phyloP scores from a whole-genome alignment of 108 stramenopile genomes.

The Craspedostauros australis region DNA sequence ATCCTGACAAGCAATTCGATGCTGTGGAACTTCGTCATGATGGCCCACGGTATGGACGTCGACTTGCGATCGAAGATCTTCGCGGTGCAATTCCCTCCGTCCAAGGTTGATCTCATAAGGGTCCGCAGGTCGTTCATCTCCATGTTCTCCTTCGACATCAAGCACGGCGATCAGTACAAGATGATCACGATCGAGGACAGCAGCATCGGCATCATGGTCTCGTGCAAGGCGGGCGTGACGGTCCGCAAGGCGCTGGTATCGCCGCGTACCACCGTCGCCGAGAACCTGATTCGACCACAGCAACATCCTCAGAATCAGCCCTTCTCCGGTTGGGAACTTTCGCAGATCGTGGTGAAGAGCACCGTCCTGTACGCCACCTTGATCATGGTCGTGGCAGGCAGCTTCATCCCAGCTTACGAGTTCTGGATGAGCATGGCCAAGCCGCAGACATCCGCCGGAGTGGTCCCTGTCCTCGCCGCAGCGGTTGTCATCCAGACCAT shows the following conservation, averaged over 20 bases:
- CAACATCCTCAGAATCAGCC: not conserved
- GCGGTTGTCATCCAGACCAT: too few relatives aligned
- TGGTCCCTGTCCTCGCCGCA: too few relatives aligned
- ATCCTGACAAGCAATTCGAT: not conserved
- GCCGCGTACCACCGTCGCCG: not conserved
- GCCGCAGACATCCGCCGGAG: too few relatives aligned
- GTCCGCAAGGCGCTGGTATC: not conserved
- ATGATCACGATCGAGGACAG: not conserved
- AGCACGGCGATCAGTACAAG: not conserved
- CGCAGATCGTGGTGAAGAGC: too few relatives aligned
- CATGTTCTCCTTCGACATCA: not conserved
- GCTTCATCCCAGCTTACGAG: too few relatives aligned
- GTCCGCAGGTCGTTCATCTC: conserved; percentile 1
- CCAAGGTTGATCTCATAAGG: conserved; percentile 10
- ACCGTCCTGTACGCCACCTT: too few relatives aligned
- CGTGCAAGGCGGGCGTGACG: not conserved
- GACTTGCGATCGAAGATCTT: not conserved
- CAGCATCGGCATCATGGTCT: not conserved
- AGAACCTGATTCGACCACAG: not conserved
- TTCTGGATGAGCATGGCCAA: too few relatives aligned
- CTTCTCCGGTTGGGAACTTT: too few relatives aligned
- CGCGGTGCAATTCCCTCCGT: not conserved
- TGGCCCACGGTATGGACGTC: conserved; percentile 2
- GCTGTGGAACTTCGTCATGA: conserved; percentile 1
- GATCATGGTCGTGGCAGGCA: too few relatives aligned